Evolutionary conservation across 352 stramenopile genomes (phyloP), one percentile per base, ranked within the genome.

Genomic region (Pythium angustatum): DNA sequence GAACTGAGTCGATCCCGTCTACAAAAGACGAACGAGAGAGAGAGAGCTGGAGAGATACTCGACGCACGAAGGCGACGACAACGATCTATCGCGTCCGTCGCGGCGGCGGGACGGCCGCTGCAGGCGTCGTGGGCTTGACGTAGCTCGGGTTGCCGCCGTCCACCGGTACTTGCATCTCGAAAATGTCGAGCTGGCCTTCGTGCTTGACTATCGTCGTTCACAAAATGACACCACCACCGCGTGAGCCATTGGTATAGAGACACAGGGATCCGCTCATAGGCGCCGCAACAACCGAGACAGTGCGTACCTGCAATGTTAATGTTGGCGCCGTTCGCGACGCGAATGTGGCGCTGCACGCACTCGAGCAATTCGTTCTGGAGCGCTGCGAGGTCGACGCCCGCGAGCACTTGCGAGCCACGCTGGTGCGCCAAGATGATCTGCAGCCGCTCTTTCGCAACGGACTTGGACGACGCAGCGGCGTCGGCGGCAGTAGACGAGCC

Each of bases 341-440:
- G 81, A 54, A 96, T 96, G 76, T 96, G 86, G 51, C 86, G 87
- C 66, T 96, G 82, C 34, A 94, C 85, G 66, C 87, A 96, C 64
- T 90, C 74, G 31, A 96, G 80, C 44, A 96, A 77, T 64, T 96
- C 87, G 55, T 81, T 69, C 62, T 96, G 87, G 31, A 96, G 75
- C 43, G 75, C 81, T 51, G 78, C 71, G 47, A 96, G 71, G 68
- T 96, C 81, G 47, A 96, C 86, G 48, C 86, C 87, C 6, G 86
- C 82, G 31, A 96, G 81, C 72, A 94, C 79, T 52, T 94, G 86
- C 27, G 75, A 89, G 62, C 87, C 87, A 34, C 87, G 83, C 65
- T 96, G 87, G 65, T 96, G 87, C 65, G 87, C 86, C 34, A 96
- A 66, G 51, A 96, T 96, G 69, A 96, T 96, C 76, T 96, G 87